Percentiles rank a stretch among this genome's conserved stretches.
Conservation (phyloP, 2,329 filamentous ascomycete genomes). For the Microdochium nivale region DNA sequence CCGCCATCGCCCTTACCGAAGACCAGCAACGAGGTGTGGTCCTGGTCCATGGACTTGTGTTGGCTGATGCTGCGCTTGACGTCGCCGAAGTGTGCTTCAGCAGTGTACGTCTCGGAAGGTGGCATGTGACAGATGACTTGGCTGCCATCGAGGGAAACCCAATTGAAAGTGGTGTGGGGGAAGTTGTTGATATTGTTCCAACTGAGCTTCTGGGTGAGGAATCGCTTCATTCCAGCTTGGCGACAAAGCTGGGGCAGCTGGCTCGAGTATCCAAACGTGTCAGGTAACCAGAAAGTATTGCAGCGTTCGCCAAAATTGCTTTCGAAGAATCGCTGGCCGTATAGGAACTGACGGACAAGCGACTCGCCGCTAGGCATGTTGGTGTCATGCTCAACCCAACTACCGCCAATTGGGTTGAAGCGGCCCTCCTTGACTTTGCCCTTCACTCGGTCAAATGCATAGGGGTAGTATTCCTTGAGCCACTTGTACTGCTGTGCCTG, state of each 20-base stretch:
- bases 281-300: conserved; percentile 92
- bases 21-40: conserved; percentile 80
- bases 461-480: conserved; percentile 84
- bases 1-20: conserved; percentile 97
- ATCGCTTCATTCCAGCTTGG: conserved; percentile 89
- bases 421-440: conserved; percentile 80
- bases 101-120: conserved; percentile 90
- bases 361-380: conserved; percentile 96
- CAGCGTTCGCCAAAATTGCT: conserved; percentile 83
- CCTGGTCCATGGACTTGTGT: conserved; percentile 93
- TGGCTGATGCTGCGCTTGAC: conserved; percentile 81
- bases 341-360: conserved; percentile 86
- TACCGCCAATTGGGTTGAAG: conserved; percentile 93
- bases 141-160: conserved; percentile 90
- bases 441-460: conserved; percentile 84
- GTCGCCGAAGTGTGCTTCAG: conserved; percentile 90
- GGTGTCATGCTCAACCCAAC: conserved; percentile 98
- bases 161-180: conserved; percentile 97
- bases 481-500: conserved; percentile 98
- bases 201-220: conserved; percentile 96
- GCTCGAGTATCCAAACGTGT: conserved; percentile 95
- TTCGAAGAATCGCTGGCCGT: conserved; percentile 92
- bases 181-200: conserved; percentile 99
- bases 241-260: conserved; percentile 92
- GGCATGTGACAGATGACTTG: conserved; percentile 98